A percentile compares a stretch with the other conserved stretches of the same genome.
phyloP scores from a whole-genome alignment of 1,284 basidiomycete species.

The Tilletia caries region DNA sequence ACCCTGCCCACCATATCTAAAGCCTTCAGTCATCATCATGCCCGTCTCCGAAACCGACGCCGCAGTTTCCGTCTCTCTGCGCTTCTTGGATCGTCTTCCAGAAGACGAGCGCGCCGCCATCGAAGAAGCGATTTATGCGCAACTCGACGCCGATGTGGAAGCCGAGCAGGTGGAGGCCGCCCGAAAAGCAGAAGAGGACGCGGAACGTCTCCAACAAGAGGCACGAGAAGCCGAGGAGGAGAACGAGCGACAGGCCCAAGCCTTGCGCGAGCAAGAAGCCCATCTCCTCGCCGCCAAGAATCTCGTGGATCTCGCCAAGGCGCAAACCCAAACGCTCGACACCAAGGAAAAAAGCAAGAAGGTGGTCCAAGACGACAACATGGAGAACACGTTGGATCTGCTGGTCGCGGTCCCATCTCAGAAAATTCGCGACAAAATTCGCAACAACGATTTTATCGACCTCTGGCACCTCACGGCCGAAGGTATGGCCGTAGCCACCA shows the following conservation, averaged over 20 bases:
- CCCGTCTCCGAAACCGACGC: too few relatives aligned
- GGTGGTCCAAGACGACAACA: not conserved
- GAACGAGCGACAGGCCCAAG: not conserved
- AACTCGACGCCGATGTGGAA: not conserved
- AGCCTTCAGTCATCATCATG: too few relatives aligned
- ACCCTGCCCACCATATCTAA: too few relatives aligned
- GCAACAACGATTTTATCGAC: not conserved
- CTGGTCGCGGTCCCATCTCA: not conserved
- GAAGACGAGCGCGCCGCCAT: not conserved
- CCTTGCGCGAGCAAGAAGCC: too few relatives aligned
- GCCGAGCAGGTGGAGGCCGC: not conserved
- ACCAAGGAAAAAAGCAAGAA: not conserved
- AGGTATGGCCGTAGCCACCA: not conserved
- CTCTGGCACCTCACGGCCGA: not conserved
- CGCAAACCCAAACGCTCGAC: not conserved
- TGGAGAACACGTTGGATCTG: not conserved
- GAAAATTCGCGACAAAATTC: not conserved
- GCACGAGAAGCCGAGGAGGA: not conserved
- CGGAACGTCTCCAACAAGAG: not conserved
- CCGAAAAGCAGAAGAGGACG: not conserved
- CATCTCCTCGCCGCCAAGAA: not conserved
- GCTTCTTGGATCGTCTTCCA: not conserved
- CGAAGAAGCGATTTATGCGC: not conserved
- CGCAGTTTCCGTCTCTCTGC: not conserved
- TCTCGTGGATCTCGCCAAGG: not conserved